A percentile compares a stretch with the other conserved stretches of the same genome.
These are phyloP conservation scores for Penicillium desertorum DNA, from an alignment of 495 filamentous ascomycete species.

Conservation along the genomic window DNA sequence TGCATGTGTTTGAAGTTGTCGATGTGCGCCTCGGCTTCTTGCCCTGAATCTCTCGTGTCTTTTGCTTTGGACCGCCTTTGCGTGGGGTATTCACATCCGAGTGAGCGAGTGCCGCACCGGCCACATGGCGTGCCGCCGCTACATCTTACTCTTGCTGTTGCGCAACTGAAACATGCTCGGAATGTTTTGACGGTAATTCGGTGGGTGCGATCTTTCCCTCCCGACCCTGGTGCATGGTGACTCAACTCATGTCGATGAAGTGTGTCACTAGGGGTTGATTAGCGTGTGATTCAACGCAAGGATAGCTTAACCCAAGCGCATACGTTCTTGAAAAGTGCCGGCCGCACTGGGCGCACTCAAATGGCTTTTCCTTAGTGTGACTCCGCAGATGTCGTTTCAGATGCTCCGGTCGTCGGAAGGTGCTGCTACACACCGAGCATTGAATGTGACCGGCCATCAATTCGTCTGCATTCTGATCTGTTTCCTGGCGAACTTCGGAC, in stretches of 20 bases:
- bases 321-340: conserved; percentile 65
- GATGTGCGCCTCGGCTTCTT: conserved; percentile 18
- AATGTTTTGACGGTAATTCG: conserved; percentile 49
- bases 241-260: conserved; percentile 56
- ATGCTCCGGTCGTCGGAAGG: conserved; percentile 68
- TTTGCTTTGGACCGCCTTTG: conserved; percentile 44
- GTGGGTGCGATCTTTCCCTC: conserved; percentile 43
- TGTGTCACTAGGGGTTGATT: conserved; percentile 45
- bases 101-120: conserved; percentile 51
- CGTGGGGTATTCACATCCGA: conserved; percentile 54
- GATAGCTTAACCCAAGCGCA: conserved; percentile 11
- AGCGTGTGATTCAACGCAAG: not conserved
- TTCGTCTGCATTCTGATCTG: conserved; percentile 22
- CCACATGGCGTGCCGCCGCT: conserved; percentile 53
- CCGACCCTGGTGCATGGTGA: conserved; percentile 44
- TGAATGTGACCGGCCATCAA: conserved; percentile 31
- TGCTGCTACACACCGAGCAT: conserved; percentile 53
- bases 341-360: conserved; percentile 64
- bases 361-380: conserved; percentile 69
- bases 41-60: conserved; percentile 21
- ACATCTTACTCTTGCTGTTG: conserved; percentile 55
- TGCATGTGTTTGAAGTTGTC: conserved; percentile 5
- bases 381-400: conserved; percentile 70
- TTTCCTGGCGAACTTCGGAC: conserved; percentile 1
- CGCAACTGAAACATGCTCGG: conserved; percentile 56